These are phyloP conservation scores for Neckera pumila DNA, from an alignment of 225 moss, liverwort and hornwort species.

Conservation along the genomic window DNA sequence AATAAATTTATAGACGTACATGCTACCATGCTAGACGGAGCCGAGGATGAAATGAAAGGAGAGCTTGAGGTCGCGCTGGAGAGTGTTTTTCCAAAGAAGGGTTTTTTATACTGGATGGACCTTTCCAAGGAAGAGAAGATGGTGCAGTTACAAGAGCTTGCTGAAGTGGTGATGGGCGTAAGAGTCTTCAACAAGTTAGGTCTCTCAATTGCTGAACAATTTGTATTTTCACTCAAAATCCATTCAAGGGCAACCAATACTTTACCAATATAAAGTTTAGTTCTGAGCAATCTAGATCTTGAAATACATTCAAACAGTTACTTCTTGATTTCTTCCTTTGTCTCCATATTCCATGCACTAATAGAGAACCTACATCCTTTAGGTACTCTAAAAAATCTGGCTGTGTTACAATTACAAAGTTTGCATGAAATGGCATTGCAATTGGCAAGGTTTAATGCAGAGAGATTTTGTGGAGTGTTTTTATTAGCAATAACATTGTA, in stretches of 20 bases:
- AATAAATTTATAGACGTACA: slow-evolving; percentile 30
- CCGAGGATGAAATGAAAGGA: slow-evolving; percentile 9
- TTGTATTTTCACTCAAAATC: neutral
- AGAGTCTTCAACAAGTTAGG: slow-evolving; percentile 76
- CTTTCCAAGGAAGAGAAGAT: slow-evolving; percentile 36
- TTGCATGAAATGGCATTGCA: neutral
- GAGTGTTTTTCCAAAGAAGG: slow-evolving; percentile 79
- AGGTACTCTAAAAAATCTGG: neutral
- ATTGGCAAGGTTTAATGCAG: neutral
- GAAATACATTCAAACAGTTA: neutral
- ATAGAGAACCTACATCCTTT: neutral
- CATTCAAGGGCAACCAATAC: neutral
- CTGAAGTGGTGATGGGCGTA: slow-evolving; percentile 65
- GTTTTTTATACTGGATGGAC: slow-evolving; percentile 86
- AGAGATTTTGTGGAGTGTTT: neutral
- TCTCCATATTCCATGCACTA: neutral
- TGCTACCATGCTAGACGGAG: neutral
- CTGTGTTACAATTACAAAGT: neutral
- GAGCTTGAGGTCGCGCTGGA: slow-evolving; percentile 65
- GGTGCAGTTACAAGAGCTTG: slow-evolving; percentile 56
- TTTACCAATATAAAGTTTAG: neutral
- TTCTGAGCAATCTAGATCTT: neutral
- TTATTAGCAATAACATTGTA: neutral
- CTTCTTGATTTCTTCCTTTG: neutral
- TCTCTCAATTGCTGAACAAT: neutral